Evolutionary conservation across 2,329 filamentous ascomycete genomes (phyloP).

Genomic region (Colletotrichum camelliae): DNA sequence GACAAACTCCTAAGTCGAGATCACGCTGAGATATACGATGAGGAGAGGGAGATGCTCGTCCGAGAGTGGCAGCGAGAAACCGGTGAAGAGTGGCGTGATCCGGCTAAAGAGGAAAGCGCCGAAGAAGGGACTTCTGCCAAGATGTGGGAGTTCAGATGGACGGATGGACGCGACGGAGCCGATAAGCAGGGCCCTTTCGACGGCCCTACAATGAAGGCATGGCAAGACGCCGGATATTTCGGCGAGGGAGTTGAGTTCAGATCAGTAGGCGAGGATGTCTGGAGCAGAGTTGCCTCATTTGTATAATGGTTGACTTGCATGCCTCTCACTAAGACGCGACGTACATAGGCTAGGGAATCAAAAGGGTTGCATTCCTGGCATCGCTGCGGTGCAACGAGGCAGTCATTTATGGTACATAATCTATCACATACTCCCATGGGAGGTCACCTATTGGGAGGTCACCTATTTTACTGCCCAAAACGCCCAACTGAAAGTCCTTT

Average conservation of each 20-base stretch:
- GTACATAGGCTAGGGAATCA: background rate
- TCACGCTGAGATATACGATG: constrained; percentile 89
- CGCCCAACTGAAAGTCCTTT: constrained; percentile 16
- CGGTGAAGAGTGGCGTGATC: constrained; percentile 79
- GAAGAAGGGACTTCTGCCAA: constrained; percentile 30
- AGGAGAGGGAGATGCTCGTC: constrained; percentile 82
- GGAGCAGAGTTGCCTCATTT: constrained; percentile 59
- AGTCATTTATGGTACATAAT: constrained; percentile 23
- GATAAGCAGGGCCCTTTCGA: constrained; percentile 88
- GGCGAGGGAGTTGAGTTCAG: constrained; percentile 85
- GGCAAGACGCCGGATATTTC: constrained; percentile 93
- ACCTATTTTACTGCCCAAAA: constrained; percentile 17
- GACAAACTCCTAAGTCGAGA: constrained; percentile 85
- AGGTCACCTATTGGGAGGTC: background rate
- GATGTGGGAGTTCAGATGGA: constrained; percentile 94
- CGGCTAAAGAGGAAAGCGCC: constrained; percentile 33
- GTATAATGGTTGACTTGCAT: constrained; percentile 23
- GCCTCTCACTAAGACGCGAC: background rate
- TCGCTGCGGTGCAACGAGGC: constrained; percentile 10
- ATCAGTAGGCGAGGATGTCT: constrained; percentile 59
- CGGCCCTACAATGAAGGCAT: constrained; percentile 82
- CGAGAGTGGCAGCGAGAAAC: constrained; percentile 85
- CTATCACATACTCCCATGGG: constrained; percentile 19
- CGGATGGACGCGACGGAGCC: constrained; percentile 81
- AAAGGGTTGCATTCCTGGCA: constrained; percentile 16